Evolutionary conservation across 1,284 basidiomycete genomes (phyloP).

Genomic region (Papiliotrema laurentii): DNA sequence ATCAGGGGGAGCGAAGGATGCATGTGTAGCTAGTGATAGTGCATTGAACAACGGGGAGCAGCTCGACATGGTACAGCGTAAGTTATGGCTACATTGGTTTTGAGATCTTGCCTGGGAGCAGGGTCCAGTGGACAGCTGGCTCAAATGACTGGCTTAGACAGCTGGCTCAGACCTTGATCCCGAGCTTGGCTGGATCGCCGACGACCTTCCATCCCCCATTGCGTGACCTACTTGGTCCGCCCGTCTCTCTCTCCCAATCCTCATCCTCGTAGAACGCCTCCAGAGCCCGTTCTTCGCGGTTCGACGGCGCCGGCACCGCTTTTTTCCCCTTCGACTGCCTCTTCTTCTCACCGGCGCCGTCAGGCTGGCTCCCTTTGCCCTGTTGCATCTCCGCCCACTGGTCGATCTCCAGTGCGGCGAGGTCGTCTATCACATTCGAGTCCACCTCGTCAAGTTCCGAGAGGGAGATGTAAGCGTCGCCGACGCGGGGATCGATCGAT

Average conservation of each 20-base stretch:
- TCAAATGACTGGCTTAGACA: not conserved
- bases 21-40: no score
- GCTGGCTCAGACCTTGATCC: not conserved
- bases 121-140: no score
- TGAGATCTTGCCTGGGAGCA: no score
- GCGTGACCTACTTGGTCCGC: constrained; percentile 6
- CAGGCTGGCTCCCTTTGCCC: no score
- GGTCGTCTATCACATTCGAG: not conserved
- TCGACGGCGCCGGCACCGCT: not conserved
- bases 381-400: constrained; percentile 8
- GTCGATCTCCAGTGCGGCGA: constrained; percentile 13
- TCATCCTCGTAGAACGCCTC: constrained; percentile 33
- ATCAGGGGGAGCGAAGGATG: no score
- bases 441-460: constrained; percentile 17
- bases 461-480: constrained; percentile 24
- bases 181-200: constrained; percentile 6
- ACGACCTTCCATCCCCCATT: constrained; percentile 26
- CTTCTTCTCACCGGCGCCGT: constrained; percentile 10
- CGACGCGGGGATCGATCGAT: constrained; percentile 27
- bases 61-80: no score
- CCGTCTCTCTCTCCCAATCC: constrained; percentile 25
- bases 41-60: no score
- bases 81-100: no score
- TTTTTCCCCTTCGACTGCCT: constrained; percentile 8
- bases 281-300: constrained; percentile 22